Evolutionary conservation across 331 rosid genomes (phyloP).

Genomic region (Malus hybrid): DNA sequence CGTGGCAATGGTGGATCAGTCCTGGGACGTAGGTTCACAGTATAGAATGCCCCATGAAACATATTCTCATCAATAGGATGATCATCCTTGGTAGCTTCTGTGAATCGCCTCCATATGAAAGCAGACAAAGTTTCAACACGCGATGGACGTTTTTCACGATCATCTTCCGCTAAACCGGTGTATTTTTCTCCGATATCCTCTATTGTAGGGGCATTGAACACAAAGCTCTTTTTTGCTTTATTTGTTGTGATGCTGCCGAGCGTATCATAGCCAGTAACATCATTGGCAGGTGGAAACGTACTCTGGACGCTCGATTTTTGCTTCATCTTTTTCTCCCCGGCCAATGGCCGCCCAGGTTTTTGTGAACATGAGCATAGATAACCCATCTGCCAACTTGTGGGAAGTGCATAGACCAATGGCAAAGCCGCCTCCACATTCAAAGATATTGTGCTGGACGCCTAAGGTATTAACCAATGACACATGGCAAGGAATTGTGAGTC

Average conservation of each 20-base stretch:
- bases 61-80: not conserved
- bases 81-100: conserved; percentile 13
- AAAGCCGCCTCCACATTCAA: conserved; percentile 17
- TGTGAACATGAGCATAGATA: conserved; percentile 1
- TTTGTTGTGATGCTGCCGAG: conserved; percentile 13
- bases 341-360: conserved; percentile 13
- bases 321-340: not conserved
- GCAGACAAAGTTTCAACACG: conserved; percentile 38
- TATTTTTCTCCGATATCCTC: conserved; percentile 24
- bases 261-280: not conserved
- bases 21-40: conserved; percentile 38
- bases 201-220: conserved; percentile 15
- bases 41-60: conserved; percentile 3
- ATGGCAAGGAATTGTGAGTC: no score
- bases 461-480: no score
- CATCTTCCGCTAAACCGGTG: not conserved
- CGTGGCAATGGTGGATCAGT: conserved; percentile 35
- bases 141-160: conserved; percentile 3
- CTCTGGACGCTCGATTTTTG: not conserved
- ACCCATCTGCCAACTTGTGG: conserved; percentile 14
- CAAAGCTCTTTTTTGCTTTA: conserved; percentile 24
- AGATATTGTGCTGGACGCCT: conserved; percentile 13
- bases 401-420: conserved; percentile 20
- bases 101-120: conserved; percentile 36
- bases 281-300: conserved; percentile 4